Evolutionary conservation across 2,329 filamentous ascomycete species (phyloP).

Genomic region (Alternaria burnsii): DNA sequence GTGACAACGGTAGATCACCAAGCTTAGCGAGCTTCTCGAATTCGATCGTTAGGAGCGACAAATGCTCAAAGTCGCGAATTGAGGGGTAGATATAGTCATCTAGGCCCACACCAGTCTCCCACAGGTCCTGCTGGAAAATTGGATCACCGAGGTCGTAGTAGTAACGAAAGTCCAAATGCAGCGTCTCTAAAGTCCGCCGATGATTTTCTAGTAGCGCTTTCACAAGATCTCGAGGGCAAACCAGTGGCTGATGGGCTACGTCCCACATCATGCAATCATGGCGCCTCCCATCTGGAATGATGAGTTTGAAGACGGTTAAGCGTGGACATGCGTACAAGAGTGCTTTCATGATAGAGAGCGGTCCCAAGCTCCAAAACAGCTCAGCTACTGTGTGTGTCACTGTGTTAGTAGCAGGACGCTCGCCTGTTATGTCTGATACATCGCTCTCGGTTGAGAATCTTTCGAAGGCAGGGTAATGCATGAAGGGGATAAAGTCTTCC

Average conservation of each 20-base stretch:
- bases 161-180: slow-evolving; percentile 2
- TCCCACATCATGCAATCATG: neutral
- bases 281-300: neutral
- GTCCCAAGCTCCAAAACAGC: slow-evolving; percentile 10
- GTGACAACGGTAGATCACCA: neutral
- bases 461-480: slow-evolving; percentile 8
- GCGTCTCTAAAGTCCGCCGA: neutral
- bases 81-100: neutral
- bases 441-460: slow-evolving; percentile 9
- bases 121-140: neutral
- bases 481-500: slow-evolving; percentile 5
- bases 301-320: neutral
- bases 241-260: slow-evolving; percentile 2
- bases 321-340: slow-evolving; percentile 1
- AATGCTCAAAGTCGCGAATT: neutral
- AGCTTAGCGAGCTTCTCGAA: slow-evolving; percentile 6
- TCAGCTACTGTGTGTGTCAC: neutral
- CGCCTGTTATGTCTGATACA: neutral
- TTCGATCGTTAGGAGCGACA: slow-evolving; percentile 5
- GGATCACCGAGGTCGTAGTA: neutral
- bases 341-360: neutral
- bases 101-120: neutral
- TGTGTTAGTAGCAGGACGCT: neutral
- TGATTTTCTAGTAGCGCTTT: slow-evolving; percentile 11
- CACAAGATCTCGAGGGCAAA: slow-evolving; percentile 7